Conservation (phyloP, 1,139 yeast species). For the Blastobotrys ciferrii region DNA sequence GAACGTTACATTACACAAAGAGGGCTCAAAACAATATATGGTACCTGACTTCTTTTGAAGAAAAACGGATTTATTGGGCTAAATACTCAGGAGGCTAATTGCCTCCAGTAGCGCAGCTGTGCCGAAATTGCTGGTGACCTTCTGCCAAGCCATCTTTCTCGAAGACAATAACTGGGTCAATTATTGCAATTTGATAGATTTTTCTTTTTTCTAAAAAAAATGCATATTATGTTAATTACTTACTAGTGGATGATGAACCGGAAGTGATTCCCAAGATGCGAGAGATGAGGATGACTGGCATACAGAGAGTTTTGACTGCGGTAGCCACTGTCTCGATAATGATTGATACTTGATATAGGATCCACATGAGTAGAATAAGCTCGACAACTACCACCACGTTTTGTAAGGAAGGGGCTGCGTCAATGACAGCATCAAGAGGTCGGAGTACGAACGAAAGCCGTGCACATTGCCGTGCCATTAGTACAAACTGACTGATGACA, state of each 20-base stretch:
- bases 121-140: no score
- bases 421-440: constrained; percentile 33
- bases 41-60: no score
- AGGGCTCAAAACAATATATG: no score
- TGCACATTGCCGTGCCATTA: constrained; percentile 27
- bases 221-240: constrained; percentile 1
- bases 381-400: constrained; percentile 32
- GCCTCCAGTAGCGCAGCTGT: no score
- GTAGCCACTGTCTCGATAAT: constrained; percentile 32
- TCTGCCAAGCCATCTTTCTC: no score
- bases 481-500: constrained; percentile 20
- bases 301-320: constrained; percentile 31
- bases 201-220: no score
- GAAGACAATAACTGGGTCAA: no score
- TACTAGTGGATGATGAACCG: constrained; percentile 6
- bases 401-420: constrained; percentile 29
- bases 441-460: constrained; percentile 29
- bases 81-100: no score
- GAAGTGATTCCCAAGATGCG: constrained; percentile 25
- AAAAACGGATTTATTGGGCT: no score
- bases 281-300: constrained; percentile 34
- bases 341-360: constrained; percentile 34
- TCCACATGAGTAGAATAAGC: constrained; percentile 34
- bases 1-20: no score
- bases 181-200: no score